phyloP scores from a whole-genome alignment of 805 yeast genomes.

The Wickerhamiella hasegawae region DNA sequence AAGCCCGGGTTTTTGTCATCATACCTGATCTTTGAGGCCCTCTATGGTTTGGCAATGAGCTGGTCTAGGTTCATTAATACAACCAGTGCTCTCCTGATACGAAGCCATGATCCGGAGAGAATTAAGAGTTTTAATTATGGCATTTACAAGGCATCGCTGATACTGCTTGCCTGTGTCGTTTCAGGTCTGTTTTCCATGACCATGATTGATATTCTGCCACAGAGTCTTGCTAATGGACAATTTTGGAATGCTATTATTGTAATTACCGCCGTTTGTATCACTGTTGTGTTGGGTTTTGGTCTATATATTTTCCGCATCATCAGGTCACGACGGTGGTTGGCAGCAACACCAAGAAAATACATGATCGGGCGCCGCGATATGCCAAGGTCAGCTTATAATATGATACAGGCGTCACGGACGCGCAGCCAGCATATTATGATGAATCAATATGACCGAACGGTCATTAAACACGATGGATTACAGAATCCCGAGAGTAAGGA shows the following conservation, averaged over 20 bases:
- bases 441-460: conserved; percentile 8
- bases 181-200: too few species aligned
- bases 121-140: too few species aligned
- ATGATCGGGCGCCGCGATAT: conserved; percentile 51
- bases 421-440: conserved; percentile 8
- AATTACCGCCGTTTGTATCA: conserved; percentile 49
- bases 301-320: conserved; percentile 46
- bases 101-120: too few species aligned
- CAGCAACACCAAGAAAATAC: conserved; percentile 67
- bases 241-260: conserved; percentile 74
- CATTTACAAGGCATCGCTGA: too few species aligned
- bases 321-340: conserved; percentile 38
- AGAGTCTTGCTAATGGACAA: conserved; percentile 42
- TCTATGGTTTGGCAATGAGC: too few species aligned
- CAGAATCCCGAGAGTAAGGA: conserved; percentile 9
- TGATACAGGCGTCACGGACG: not conserved
- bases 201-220: conserved; percentile 64
- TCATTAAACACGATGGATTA: conserved; percentile 12
- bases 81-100: too few species aligned
- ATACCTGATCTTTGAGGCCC: too few species aligned
- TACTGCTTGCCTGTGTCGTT: too few species aligned
- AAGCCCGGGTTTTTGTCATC: too few species aligned
- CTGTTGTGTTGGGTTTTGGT: conserved; percentile 33
- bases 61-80: too few species aligned
- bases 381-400: conserved; percentile 20